Evolutionary conservation across 768 basidiomycete species (phyloP).

Genomic region (Boletus subparvulus): DNA sequence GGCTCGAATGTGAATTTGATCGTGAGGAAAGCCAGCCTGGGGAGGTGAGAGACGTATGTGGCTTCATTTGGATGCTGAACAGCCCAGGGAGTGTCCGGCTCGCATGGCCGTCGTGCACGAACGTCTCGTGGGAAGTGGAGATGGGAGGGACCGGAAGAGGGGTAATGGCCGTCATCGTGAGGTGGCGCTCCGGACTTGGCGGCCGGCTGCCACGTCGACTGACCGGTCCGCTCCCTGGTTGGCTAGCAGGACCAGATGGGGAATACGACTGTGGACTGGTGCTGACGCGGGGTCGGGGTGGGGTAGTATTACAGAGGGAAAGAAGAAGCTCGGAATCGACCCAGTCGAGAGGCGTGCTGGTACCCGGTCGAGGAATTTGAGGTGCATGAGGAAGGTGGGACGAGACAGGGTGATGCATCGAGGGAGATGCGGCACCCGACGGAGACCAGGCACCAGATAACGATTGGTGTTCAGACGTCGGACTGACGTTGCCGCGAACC

Average conservation of each 20-base stretch:
- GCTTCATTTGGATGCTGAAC: slow-evolving; percentile 63
- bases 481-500: slow-evolving; percentile 44
- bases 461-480: slow-evolving; percentile 28
- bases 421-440: slow-evolving; percentile 42
- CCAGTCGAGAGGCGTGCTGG: slow-evolving; percentile 63
- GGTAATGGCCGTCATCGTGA: slow-evolving; percentile 8
- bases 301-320: slow-evolving; percentile 48
- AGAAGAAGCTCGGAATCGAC: slow-evolving; percentile 83
- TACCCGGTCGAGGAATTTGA: slow-evolving; percentile 41
- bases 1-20: slow-evolving; percentile 35
- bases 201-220: slow-evolving; percentile 47
- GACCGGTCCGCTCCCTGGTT: slow-evolving; percentile 24
- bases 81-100: slow-evolving; percentile 52
- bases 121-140: slow-evolving; percentile 43
- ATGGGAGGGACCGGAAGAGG: slow-evolving; percentile 2
- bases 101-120: slow-evolving; percentile 50
- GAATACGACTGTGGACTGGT: slow-evolving; percentile 16
- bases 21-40: slow-evolving; percentile 43
- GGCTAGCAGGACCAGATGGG: slow-evolving; percentile 28
- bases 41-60: slow-evolving; percentile 47
- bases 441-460: slow-evolving; percentile 21
- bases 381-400: slow-evolving; percentile 42
- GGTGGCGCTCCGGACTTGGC: slow-evolving; percentile 54
- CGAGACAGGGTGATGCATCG: slow-evolving; percentile 32
- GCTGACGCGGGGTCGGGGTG: slow-evolving; percentile 21